Percentiles rank a stretch among this genome's conserved stretches.
These are phyloP conservation scores for Stagonosporopsis vannaccii DNA, from an alignment of 2,329 filamentous ascomycete genomes.

Conservation along the genomic window DNA sequence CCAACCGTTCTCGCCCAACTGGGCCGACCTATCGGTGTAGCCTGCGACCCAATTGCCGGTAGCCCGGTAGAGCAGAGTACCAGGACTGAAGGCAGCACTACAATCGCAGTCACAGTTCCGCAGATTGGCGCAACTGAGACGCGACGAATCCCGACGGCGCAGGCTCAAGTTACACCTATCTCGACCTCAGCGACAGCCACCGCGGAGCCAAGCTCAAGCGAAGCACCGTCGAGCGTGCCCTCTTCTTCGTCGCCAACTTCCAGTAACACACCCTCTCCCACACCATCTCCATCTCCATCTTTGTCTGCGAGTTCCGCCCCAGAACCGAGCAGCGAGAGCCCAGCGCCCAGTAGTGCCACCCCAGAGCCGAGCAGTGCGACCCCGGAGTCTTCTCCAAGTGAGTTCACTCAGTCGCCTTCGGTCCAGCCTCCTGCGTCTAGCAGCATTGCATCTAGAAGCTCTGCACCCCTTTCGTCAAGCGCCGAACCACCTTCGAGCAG, in stretches of 20 bases:
- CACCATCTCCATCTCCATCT: background rate
- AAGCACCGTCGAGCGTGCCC: background rate
- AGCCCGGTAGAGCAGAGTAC: slow-evolving; percentile 3
- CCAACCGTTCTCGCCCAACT: slow-evolving; percentile 42
- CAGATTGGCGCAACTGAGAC: slow-evolving; percentile 5
- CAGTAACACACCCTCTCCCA: slow-evolving; percentile 12
- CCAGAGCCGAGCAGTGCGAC: slow-evolving; percentile 15
- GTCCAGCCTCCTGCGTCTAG: slow-evolving; percentile 4
- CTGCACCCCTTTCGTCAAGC: slow-evolving; percentile 4
- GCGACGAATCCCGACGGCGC: slow-evolving; percentile 6
- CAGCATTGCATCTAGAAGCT: background rate
- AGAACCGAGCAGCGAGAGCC: slow-evolving; percentile 22
- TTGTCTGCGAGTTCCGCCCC: slow-evolving; percentile 22
- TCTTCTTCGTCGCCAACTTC: slow-evolving; percentile 1
- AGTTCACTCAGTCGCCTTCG: slow-evolving; percentile 3
- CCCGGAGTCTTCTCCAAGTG: slow-evolving; percentile 17
- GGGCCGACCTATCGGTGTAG: slow-evolving; percentile 35
- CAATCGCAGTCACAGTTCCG: slow-evolving; percentile 12
- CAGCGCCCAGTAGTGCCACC: slow-evolving; percentile 15
- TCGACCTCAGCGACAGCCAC: background rate
- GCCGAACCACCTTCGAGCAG: slow-evolving; percentile 15
- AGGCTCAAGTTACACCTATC: slow-evolving; percentile 3
- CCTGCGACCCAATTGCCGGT: slow-evolving; percentile 44
- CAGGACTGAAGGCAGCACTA: slow-evolving; percentile 14
- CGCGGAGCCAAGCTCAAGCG: slow-evolving; percentile 1